Evolutionary conservation across 345 rosid species (phyloP).

Genomic region (Aethionema arabicum): DNA sequence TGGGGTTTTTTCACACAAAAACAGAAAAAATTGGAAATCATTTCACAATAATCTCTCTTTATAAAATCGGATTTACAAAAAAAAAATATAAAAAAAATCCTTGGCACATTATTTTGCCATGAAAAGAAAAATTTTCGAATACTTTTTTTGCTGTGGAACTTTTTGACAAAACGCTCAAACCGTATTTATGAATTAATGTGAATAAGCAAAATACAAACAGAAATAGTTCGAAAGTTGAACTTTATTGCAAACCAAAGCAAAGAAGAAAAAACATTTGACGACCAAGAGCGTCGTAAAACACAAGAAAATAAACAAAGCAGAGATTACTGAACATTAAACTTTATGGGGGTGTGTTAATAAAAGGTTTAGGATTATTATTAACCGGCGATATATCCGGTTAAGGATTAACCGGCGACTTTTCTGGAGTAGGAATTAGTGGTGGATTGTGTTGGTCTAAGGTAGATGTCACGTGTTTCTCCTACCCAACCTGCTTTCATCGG

Average conservation of each 20-base stretch:
- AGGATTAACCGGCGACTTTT: constrained; percentile 59
- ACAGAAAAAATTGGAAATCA: too few species aligned
- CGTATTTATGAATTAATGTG: background rate
- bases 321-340: background rate
- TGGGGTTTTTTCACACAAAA: too few species aligned
- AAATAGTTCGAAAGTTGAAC: constrained; percentile 20
- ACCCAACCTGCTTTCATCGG: constrained; percentile 76
- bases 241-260: constrained; percentile 30
- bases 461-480: constrained; percentile 48
- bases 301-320: background rate
- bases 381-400: constrained; percentile 51
- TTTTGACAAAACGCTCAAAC: too few species aligned
- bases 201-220: background rate
- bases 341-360: constrained; percentile 12
- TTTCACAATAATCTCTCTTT: too few species aligned
- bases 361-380: constrained; percentile 34
- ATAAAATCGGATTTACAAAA: too few species aligned
- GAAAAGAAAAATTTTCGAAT: too few species aligned
- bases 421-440: constrained; percentile 46
- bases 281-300: constrained; percentile 10
- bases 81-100: too few species aligned
- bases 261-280: background rate
- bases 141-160: too few species aligned
- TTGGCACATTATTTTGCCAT: too few species aligned
- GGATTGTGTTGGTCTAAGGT: constrained; percentile 53